A percentile compares a stretch with the other conserved stretches of the same genome.
These are phyloP conservation scores for Chaetomium fimeti DNA, from an alignment of 495 filamentous ascomycete genomes.

Conservation along the genomic window DNA sequence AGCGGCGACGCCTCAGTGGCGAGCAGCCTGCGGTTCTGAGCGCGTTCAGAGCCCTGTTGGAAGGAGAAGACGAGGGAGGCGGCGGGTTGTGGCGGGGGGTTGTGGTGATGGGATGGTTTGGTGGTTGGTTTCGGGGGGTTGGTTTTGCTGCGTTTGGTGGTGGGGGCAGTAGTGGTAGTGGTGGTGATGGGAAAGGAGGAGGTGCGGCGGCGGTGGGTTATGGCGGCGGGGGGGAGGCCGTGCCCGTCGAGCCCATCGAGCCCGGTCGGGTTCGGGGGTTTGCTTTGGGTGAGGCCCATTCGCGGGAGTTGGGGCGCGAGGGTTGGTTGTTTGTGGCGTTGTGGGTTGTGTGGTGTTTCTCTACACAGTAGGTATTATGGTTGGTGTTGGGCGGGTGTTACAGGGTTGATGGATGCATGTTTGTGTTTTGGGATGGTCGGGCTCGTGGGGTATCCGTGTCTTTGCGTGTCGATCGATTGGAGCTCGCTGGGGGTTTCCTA, in stretches of 20 bases:
- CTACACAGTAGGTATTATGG: not conserved
- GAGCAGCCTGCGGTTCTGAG: slow-evolving; percentile 38
- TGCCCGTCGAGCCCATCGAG: not conserved
- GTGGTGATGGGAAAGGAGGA: not conserved
- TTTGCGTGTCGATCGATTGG: not conserved
- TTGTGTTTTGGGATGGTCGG: slow-evolving; percentile 1
- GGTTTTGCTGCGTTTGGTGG: not conserved
- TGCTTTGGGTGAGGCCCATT: slow-evolving; percentile 29
- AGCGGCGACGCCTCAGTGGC: slow-evolving; percentile 50
- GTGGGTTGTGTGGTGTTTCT: no score
- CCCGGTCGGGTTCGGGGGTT: slow-evolving; percentile 10
- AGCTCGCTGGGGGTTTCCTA: not conserved
- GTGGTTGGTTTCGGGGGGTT: not conserved
- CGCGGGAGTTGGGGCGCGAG: not conserved
- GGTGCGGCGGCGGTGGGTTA: slow-evolving; percentile 5
- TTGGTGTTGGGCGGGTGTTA: not conserved
- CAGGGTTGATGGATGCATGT: slow-evolving; percentile 22
- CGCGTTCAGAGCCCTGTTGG: slow-evolving; percentile 57
- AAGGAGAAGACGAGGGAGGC: slow-evolving; percentile 62
- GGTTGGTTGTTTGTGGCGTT: no score
- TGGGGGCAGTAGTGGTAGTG: not conserved
- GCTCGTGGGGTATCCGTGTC: slow-evolving; percentile 9
- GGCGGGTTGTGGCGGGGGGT: not conserved
- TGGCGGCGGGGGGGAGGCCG: not conserved
- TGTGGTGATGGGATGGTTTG: no score